phyloP scores from a whole-genome alignment of 1,139 yeast species.

The Kodamaea fungicola region DNA sequence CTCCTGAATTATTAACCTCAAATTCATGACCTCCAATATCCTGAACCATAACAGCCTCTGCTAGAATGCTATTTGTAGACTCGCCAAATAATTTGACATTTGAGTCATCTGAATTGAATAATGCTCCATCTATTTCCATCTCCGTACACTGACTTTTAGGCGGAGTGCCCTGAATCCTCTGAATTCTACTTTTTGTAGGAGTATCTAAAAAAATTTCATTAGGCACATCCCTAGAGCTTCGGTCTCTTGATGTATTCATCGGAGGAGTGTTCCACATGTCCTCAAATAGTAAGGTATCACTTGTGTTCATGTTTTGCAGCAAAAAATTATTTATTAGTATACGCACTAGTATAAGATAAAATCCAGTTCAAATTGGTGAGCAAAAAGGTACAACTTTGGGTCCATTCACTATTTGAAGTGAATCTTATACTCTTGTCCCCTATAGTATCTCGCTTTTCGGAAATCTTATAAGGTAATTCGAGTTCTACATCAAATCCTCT shows the following conservation, averaged over 20 bases:
- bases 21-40: too few relatives aligned
- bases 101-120: conserved; percentile 17
- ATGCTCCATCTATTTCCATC: conserved; percentile 19
- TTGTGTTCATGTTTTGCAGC: conserved; percentile 1
- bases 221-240: too few relatives aligned
- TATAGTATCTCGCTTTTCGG: conserved; percentile 53
- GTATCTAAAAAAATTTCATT: too few relatives aligned
- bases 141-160: conserved; percentile 7
- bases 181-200: too few relatives aligned
- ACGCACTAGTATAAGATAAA: conserved; percentile 40
- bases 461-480: conserved; percentile 66
- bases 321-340: not conserved
- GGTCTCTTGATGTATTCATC: too few relatives aligned
- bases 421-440: conserved; percentile 77
- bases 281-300: too few relatives aligned
- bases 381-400: conserved; percentile 79
- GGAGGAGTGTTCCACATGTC: too few relatives aligned
- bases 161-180: conserved; percentile 11
- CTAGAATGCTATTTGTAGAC: too few relatives aligned
- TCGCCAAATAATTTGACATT: too few relatives aligned
- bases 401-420: conserved; percentile 82
- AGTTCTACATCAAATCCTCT: conserved; percentile 49
- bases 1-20: too few relatives aligned
- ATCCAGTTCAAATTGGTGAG: conserved; percentile 67
- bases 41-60: too few relatives aligned